These are phyloP conservation scores for Fusarium chaquense DNA, from an alignment of 2,329 filamentous ascomycete species.

Conservation along the genomic window DNA sequence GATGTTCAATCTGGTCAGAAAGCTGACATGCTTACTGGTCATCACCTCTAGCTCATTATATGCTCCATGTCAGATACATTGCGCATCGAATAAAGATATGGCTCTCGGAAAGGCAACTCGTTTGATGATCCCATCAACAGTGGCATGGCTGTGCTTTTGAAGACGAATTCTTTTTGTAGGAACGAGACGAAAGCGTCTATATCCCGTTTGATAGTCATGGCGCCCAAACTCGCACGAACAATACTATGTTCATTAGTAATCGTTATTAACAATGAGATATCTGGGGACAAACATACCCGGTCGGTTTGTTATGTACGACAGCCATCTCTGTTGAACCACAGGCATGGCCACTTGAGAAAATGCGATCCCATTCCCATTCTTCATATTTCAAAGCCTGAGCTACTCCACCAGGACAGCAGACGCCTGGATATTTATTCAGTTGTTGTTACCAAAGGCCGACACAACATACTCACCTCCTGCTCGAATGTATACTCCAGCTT, in stretches of 20 bases:
- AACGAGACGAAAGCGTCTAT: slow-evolving; percentile 64
- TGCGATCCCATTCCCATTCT: slow-evolving; percentile 65
- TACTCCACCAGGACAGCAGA: slow-evolving; percentile 62
- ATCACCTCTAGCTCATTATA: not conserved
- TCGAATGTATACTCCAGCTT: slow-evolving; percentile 68
- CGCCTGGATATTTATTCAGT: slow-evolving; percentile 50
- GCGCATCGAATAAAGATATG: slow-evolving; percentile 15
- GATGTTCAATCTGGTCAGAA: not conserved
- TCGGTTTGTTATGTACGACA: slow-evolving; percentile 65
- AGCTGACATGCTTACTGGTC: not conserved
- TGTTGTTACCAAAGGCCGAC: not conserved
- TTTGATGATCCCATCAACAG: slow-evolving; percentile 26
- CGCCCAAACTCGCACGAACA: slow-evolving; percentile 70
- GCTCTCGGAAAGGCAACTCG: slow-evolving; percentile 33
- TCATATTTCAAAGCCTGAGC: slow-evolving; percentile 63
- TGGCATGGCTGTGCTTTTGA: slow-evolving; percentile 1
- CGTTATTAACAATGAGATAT: not conserved
- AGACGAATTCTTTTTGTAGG: slow-evolving; percentile 48
- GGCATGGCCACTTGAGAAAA: slow-evolving; percentile 68
- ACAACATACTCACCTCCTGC: slow-evolving; percentile 57
- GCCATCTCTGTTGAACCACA: slow-evolving; percentile 67
- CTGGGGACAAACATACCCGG: slow-evolving; percentile 56
- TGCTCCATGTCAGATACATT: slow-evolving; percentile 7
- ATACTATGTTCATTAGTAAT: slow-evolving; percentile 56
- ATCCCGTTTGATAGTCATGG: slow-evolving; percentile 69